Percentiles rank a stretch among this genome's conserved stretches.
These are phyloP conservation scores for Strobilomyces dryophilus DNA, from an alignment of 768 basidiomycete genomes.

Conservation along the genomic window DNA sequence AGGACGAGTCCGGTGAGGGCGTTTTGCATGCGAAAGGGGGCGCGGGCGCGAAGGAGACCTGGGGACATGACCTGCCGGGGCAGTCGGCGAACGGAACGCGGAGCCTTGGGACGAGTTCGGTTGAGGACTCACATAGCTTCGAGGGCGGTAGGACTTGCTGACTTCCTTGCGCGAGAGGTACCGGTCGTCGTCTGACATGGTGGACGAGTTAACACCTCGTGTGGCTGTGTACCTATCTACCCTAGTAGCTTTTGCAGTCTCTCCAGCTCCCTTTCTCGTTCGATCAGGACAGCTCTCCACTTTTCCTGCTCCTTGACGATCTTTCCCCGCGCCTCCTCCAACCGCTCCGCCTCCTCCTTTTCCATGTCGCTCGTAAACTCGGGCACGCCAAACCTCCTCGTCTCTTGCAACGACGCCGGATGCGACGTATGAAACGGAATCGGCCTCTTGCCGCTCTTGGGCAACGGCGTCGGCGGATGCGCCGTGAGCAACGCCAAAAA, in stretches of 20 bases:
- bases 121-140: constrained; percentile 30
- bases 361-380: constrained; percentile 88
- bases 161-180: constrained; percentile 34
- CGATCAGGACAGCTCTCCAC: constrained; percentile 62
- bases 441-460: constrained; percentile 52
- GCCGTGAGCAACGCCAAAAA: constrained; percentile 78
- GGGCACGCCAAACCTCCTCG: constrained; percentile 59
- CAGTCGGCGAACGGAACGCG: neutral
- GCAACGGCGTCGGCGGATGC: constrained; percentile 82
- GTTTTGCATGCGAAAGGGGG: constrained; percentile 78
- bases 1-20: constrained; percentile 71
- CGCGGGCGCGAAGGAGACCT: constrained; percentile 82
- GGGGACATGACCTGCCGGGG: constrained; percentile 65
- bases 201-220: neutral
- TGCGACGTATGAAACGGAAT: constrained; percentile 73
- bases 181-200: constrained; percentile 31
- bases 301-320: constrained; percentile 75
- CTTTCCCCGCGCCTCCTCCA: constrained; percentile 71
- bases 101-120: no score
- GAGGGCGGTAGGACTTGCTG: constrained; percentile 36
- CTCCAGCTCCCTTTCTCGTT: constrained; percentile 80
- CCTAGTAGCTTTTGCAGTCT: constrained; percentile 50
- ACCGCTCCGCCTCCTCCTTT: constrained; percentile 73
- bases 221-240: constrained; percentile 17
- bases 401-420: constrained; percentile 56